A percentile compares a stretch with the other conserved stretches of the same genome.
Evolutionary conservation across 306 rosid genomes (phyloP).

Genomic region (Comarum palustre): DNA sequence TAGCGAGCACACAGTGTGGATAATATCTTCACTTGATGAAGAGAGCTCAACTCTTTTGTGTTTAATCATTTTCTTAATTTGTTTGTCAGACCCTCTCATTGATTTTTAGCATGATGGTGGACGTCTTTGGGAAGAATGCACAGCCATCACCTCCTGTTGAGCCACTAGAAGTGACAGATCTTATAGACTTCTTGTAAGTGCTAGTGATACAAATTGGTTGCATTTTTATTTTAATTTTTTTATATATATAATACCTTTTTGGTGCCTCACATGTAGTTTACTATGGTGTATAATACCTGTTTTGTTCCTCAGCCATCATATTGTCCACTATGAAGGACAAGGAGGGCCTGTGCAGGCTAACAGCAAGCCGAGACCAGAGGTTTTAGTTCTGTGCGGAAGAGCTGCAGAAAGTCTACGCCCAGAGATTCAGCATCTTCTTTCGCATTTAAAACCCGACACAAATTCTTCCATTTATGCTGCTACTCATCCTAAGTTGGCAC

Average conservation of each 20-base stretch:
- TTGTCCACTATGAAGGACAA: slow-evolving; percentile 90
- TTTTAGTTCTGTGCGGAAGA: slow-evolving; percentile 68
- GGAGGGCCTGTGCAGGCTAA: slow-evolving; percentile 83
- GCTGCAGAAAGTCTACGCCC: slow-evolving; percentile 77
- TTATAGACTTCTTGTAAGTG: slow-evolving; percentile 88
- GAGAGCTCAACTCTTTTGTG: slow-evolving; percentile 11
- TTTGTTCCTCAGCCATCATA: slow-evolving; percentile 66
- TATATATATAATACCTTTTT: slow-evolving; percentile 9
- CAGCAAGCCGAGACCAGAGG: slow-evolving; percentile 90
- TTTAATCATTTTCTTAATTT: slow-evolving; percentile 25
- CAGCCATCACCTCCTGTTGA: slow-evolving; percentile 55
- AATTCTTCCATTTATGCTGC: slow-evolving; percentile 80
- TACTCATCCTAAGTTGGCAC: slow-evolving; percentile 71
- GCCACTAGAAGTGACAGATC: slow-evolving; percentile 76
- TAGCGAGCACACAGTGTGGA: neutral
- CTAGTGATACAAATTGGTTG: neutral
- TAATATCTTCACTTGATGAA: neutral
- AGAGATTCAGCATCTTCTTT: slow-evolving; percentile 82
- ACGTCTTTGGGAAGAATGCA: slow-evolving; percentile 85
- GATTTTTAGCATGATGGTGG: slow-evolving; percentile 63
- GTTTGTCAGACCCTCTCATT: slow-evolving; percentile 63
- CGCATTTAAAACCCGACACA: slow-evolving; percentile 77
- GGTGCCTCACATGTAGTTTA: slow-evolving; percentile 16
- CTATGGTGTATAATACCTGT: neutral
- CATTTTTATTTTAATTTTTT: too few relatives aligned